Base-by-base conservation (phyloP, 345 rosid species). In the Pelargonium nanum region DNA sequence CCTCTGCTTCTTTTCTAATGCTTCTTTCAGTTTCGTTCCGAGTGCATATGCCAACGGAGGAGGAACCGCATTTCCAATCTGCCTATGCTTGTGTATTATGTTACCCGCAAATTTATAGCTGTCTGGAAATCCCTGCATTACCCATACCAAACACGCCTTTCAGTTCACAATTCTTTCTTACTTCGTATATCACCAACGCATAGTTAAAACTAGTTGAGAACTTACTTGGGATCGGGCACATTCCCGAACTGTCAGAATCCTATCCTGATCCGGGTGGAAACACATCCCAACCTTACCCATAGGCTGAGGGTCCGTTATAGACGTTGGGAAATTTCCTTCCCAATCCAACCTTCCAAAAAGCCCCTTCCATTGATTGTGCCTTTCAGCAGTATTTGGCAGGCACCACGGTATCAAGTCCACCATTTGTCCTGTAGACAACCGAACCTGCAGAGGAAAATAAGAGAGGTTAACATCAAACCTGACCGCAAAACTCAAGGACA, bases 231-330 rank as follows among this genome's bases (percentile, higher is more conserved):
- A 89, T 58, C 95, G 79, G 15, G 95, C 93, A 58, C 89, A 89
- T 78, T 92, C 96, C 19, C 95, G 96, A 56, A 92, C 95, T 0
- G 93, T 83, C 44, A 89, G 60, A 15, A 92, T 89, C 50, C 98
- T 70, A 61, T 89, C 95, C 73, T 89, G 96, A 0, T 86, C 95
- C 1, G 98, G 96, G 67, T 88, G 95, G 62, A 92, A 89, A 48
- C 98, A 92, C 84, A 86, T 79, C 51, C 98, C 96, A n/a, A 92
- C 96, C 74, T 82, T 88, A 22, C 98, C 96, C 88, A 82, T 86
- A 5, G 98, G 98, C 65, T 86, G 88, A 70, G 98, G 96, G 61
- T 88, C 91, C 0, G 93, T 91, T 26, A 86, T 62, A 0, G 95
- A 91, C 51, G 98, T 91, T 0, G 95, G 98, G 63, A 91, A 91